These are phyloP conservation scores for Solanum hybrid DNA, from an alignment of 305 asterid genomes.

Conservation along the genomic window DNA sequence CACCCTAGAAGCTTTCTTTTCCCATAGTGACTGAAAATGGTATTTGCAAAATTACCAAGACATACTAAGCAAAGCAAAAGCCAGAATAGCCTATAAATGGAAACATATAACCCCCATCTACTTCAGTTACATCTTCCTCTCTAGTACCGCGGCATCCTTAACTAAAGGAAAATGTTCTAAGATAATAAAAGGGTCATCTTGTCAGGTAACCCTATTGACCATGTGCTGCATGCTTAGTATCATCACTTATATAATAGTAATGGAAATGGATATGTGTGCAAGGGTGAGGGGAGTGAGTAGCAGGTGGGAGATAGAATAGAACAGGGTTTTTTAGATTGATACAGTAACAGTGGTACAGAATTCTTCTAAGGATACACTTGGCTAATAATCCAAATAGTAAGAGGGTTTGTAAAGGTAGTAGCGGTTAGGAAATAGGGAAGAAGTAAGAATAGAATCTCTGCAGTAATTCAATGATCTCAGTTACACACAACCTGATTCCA, in stretches of 20 bases:
- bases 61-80: background rate
- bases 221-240: background rate
- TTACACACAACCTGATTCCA: background rate
- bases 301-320: background rate
- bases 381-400: background rate
- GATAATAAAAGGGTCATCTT: background rate
- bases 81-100: background rate
- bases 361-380: background rate
- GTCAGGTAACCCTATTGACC: background rate
- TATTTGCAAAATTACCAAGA: background rate
- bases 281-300: background rate
- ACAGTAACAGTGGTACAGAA: background rate
- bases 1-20: background rate
- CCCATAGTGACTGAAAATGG: background rate
- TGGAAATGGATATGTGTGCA: background rate
- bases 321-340: background rate
- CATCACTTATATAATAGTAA: background rate
- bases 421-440: background rate
- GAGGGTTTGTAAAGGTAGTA: background rate
- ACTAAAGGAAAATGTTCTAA: background rate
- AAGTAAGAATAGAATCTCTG: background rate
- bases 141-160: background rate
- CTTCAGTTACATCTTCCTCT: background rate
- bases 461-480: background rate
- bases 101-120: background rate